Evolutionary conservation across 768 basidiomycete genomes (phyloP).

Genomic region (Termitomyces sp.): DNA sequence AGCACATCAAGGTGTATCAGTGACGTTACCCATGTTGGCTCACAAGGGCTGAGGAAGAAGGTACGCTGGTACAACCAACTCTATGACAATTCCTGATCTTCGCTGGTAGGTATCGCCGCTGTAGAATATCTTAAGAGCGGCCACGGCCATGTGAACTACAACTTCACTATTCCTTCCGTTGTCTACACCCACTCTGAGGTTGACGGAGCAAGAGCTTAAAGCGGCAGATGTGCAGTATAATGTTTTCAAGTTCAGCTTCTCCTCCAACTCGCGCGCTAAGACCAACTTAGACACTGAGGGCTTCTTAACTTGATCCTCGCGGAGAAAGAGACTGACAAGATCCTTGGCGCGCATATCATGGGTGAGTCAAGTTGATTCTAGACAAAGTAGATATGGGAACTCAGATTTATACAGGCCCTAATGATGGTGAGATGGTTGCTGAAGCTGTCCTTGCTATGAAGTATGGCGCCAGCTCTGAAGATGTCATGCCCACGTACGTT

Average conservation of each 20-base stretch:
- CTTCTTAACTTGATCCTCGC: slow-evolving; percentile 91
- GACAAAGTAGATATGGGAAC: not conserved
- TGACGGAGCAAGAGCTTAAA: slow-evolving; percentile 94
- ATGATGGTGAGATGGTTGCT: slow-evolving; percentile 96
- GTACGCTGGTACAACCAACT: slow-evolving; percentile 26
- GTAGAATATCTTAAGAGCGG: slow-evolving; percentile 89
- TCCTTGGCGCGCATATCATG: slow-evolving; percentile 92
- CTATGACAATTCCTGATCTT: not conserved
- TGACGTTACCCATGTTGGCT: slow-evolving; percentile 98
- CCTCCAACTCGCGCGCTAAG: slow-evolving; percentile 96
- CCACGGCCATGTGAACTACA: slow-evolving; percentile 97
- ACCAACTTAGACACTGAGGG: slow-evolving; percentile 93
- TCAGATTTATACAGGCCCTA: slow-evolving; percentile 52
- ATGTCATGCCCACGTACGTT: slow-evolving; percentile 89
- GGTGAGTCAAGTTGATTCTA: slow-evolving; percentile 36
- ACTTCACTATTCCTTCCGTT: slow-evolving; percentile 90
- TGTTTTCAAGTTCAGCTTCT: slow-evolving; percentile 91
- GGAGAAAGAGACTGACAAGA: slow-evolving; percentile 93
- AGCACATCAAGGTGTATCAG: slow-evolving; percentile 95
- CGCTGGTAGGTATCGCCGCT: slow-evolving; percentile 83
- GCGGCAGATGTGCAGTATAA: slow-evolving; percentile 86
- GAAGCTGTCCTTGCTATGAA: slow-evolving; percentile 89
- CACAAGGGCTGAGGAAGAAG: slow-evolving; percentile 99
- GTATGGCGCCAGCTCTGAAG: slow-evolving; percentile 93
- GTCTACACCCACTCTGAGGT: slow-evolving; percentile 94